A percentile compares a stretch with the other conserved stretches of the same genome.
Conservation (phyloP, 1,284 basidiomycete species). For the Cryptococcus sp. region DNA sequence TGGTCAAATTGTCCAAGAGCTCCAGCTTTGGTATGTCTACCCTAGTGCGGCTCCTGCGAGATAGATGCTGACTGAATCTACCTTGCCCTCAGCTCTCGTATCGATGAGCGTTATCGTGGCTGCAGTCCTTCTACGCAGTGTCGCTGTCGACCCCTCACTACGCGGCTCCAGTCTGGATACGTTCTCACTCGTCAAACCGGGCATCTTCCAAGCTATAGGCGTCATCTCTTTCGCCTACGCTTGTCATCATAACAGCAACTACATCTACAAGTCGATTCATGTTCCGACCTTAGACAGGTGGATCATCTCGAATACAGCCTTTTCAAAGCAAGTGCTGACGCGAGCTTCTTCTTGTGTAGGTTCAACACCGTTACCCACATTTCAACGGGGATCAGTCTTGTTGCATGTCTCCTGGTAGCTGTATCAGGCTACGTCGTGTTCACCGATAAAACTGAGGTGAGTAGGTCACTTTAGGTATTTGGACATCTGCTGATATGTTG, state of each 20-base stretch:
- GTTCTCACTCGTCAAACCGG: constrained; percentile 71
- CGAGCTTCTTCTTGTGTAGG: constrained; percentile 53
- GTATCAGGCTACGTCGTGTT: constrained; percentile 92
- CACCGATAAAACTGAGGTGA: constrained; percentile 80
- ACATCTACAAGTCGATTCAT: constrained; percentile 90
- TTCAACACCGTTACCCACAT: constrained; percentile 93
- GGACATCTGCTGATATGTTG: not conserved
- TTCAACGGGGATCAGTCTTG: constrained; percentile 76
- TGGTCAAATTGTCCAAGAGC: constrained; percentile 92
- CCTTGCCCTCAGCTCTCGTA: constrained; percentile 62
- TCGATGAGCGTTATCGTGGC: constrained; percentile 94
- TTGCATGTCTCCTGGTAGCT: constrained; percentile 79
- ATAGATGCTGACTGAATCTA: not conserved
- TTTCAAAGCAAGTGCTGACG: constrained; percentile 1
- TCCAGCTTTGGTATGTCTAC: constrained; percentile 66
- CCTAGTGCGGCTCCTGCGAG: not conserved
- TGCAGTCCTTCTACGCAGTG: constrained; percentile 83
- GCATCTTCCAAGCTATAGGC: constrained; percentile 87
- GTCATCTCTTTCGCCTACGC: constrained; percentile 70
- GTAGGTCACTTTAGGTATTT: not conserved
- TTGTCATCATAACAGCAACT: constrained; percentile 88
- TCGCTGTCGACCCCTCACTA: constrained; percentile 73
- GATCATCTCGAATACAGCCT: constrained; percentile 3
- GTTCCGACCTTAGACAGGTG: constrained; percentile 82
- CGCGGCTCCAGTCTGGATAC: constrained; percentile 66